Base-by-base conservation (phyloP, 1,284 basidiomycete species). In the Melampsora larici-populina region DNA sequence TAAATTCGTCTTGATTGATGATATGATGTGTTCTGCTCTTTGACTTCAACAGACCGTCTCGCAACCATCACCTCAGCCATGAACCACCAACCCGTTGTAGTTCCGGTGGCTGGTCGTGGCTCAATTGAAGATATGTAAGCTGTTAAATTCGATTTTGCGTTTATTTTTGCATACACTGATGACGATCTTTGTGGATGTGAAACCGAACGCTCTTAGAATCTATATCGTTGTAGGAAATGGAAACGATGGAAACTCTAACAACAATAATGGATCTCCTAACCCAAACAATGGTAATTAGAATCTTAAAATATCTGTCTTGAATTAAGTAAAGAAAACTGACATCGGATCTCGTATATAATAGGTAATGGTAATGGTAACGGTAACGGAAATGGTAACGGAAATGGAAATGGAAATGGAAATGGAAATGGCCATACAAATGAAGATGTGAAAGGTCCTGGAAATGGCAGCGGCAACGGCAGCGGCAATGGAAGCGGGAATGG, bases 121-220 rank as follows among this genome's bases (percentile, higher is more conserved):
- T n/a, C 58, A 21, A 58, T 70, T 15, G 74, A 77, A 26, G 74
- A 77, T 40, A 66, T 64, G 73, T 76, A 40, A 62, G 65, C 29
- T 24, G 6, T 21, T 55, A 21, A 6, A 55, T 21, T 3, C 3
- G 17, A 55, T 6, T 55, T 55, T 55, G 51, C 24, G 17, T 21
- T 55, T 55, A 3, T 55, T 24, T 24, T 55, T 55, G 51, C 24
- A 9, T 36, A 36, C 51, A 55, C 51, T 55, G 17, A 55, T 55
- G 6, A 3, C 4, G 3, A 36, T 36, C 13, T 18, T 6, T 55
- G 51, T 55, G 5, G 18, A 21, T 55, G 51, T 24, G 51, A 24
- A 18, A 18, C 17, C 5, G 51, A 3, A 21, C 4, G 6, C 13
- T 6, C 17, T 24, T 55, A 55, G 51, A 24, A 55, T 55, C 3